Conservation (phyloP, 2,329 filamentous ascomycete species). For the Ploettnerulaceae sp. region DNA sequence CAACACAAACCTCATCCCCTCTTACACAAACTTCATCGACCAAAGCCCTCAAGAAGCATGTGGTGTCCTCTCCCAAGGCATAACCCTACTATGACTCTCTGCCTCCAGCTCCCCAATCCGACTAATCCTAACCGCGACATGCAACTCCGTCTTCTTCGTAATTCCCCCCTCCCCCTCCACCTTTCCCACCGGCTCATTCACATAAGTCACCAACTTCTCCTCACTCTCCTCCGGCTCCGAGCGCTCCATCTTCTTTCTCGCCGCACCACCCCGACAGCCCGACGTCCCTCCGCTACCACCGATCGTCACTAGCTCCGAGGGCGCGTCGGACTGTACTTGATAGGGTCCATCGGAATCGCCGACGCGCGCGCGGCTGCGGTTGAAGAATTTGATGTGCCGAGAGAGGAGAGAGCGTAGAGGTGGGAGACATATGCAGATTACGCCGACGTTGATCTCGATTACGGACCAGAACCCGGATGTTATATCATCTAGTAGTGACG, state of each 20-base stretch:
- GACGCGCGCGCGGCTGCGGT: background rate
- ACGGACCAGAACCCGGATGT: constrained; percentile 33
- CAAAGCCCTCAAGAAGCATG: constrained; percentile 1
- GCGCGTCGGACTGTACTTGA: background rate
- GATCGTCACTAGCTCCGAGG: background rate
- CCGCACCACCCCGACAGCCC: background rate
- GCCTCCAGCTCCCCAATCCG: background rate
- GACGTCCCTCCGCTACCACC: background rate
- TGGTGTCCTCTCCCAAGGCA: constrained; percentile 1
- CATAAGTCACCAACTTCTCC: constrained; percentile 8
- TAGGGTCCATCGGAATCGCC: background rate
- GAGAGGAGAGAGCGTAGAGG: constrained; percentile 15
- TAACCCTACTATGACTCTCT: background rate
- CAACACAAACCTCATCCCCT: too few relatives aligned
- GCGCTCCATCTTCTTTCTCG: background rate
- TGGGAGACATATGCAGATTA: constrained; percentile 36
- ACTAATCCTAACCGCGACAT: constrained; percentile 3
- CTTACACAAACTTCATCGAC: too few relatives aligned
- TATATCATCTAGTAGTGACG: constrained; percentile 19
- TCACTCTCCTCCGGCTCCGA: constrained; percentile 6
- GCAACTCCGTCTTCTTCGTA: constrained; percentile 10
- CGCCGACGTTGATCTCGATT: constrained; percentile 35
- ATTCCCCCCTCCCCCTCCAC: constrained; percentile 4
- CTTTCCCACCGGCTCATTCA: background rate
- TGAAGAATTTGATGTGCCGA: constrained; percentile 11